Evolutionary conservation across 345 rosid genomes (phyloP).

Genomic region (Orychophragmus violaceus): DNA sequence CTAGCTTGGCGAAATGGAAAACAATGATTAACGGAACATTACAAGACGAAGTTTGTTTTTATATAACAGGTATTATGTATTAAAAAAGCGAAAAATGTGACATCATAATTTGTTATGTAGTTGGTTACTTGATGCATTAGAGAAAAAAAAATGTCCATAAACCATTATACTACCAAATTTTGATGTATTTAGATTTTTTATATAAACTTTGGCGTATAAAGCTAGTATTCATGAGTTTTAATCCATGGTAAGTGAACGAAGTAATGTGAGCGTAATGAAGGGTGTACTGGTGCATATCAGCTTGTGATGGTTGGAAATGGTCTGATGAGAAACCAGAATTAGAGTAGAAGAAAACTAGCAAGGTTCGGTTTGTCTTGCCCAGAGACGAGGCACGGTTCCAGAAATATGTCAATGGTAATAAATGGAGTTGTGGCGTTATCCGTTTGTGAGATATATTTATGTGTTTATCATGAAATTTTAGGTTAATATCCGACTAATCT

Average conservation of each 20-base stretch:
- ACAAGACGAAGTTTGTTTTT: neutral
- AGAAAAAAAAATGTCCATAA: too few relatives aligned
- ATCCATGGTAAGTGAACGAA: too few relatives aligned
- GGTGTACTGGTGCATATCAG: neutral
- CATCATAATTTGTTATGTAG: neutral
- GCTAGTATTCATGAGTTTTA: too few relatives aligned
- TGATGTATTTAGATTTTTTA: too few relatives aligned
- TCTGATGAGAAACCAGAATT: neutral
- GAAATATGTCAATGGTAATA: neutral
- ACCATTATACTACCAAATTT: too few relatives aligned
- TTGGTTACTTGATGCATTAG: too few relatives aligned
- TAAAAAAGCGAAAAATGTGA: neutral
- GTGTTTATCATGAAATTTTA: neutral
- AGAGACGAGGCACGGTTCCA: neutral
- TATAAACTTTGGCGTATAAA: too few relatives aligned
- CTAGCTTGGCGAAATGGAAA: neutral
- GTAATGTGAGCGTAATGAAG: neutral
- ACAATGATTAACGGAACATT: neutral
- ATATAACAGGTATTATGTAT: neutral
- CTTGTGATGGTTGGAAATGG: neutral
- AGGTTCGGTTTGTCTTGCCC: neutral
- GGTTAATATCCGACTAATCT: neutral
- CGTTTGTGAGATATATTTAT: neutral
- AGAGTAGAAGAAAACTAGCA: neutral
- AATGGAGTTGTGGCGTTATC: neutral